phyloP scores from a whole-genome alignment of 2,329 filamentous ascomycete genomes.

The Thelonectria discophora region DNA sequence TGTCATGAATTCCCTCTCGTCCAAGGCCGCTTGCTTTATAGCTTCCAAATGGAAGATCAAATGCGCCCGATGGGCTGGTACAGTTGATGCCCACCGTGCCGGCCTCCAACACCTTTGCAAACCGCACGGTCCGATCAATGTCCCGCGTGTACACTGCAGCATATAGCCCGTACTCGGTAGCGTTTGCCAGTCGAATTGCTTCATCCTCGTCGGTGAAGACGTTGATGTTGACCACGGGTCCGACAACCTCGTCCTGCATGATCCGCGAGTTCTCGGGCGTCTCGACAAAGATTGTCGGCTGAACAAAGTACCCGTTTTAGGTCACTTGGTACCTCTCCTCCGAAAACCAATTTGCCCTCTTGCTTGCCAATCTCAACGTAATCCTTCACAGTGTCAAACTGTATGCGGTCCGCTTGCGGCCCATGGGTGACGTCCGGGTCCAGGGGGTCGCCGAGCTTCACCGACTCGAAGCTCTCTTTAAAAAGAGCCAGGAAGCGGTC shows the following conservation, averaged over 20 bases:
- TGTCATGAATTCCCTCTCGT: background rate
- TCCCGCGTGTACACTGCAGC: background rate
- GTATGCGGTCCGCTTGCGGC: too few species aligned
- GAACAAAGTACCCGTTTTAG: slow-evolving; percentile 71
- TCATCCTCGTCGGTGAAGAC: background rate
- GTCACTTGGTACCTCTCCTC: slow-evolving; percentile 62
- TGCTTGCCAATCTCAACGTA: too few species aligned
- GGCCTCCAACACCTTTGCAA: background rate
- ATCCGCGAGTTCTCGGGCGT: slow-evolving; percentile 72
- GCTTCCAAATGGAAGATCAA: slow-evolving; percentile 5
- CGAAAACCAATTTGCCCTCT: background rate
- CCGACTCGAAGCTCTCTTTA: too few species aligned
- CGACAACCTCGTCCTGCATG: slow-evolving; percentile 74
- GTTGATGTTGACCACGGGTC: slow-evolving; percentile 68
- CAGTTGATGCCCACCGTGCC: background rate
- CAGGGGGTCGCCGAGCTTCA: too few species aligned
- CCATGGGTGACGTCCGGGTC: too few species aligned
- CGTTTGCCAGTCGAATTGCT: background rate
- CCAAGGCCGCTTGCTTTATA: slow-evolving; percentile 6
- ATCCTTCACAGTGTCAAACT: too few species aligned
- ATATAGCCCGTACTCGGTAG: background rate
- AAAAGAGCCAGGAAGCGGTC: too few species aligned
- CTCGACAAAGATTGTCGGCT: slow-evolving; percentile 71
- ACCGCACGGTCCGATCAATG: background rate
- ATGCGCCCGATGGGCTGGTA: background rate